Evolutionary conservation across 2,329 filamentous ascomycete genomes (phyloP), one percentile per base, ranked within the genome.

Genomic region (Xylaria sp.): DNA sequence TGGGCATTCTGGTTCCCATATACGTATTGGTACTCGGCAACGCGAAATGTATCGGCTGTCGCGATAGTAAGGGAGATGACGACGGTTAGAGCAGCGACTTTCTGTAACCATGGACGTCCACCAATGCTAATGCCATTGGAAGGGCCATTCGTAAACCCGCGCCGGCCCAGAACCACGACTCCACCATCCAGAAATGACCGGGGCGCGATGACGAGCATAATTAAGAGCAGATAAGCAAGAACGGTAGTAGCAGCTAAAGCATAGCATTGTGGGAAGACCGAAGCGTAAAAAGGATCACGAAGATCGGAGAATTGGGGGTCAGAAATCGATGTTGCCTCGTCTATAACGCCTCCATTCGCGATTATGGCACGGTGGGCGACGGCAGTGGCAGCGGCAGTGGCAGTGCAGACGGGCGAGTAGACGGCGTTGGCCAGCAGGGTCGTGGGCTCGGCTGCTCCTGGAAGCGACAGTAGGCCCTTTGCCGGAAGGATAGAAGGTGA

Each of bases 161-260:
- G 85, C 21, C 89, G 82, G 40, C 90, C 89, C 44, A 95, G 78
- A 54, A 94, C 88, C 41, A 93, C 90, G 44, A 90, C 85, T 19
- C 91, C 91, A 49, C 91, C 91, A 54, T 95, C 86, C 59, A 96
- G 87, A 71, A 94, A 96, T 2, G 94, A 96, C 47, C 93, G 86
- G n/a, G 93, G 93, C 0, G 92, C 96, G 65, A 97, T 92, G 68
- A 96, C 85, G 37, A 97, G 85, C 83, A 97, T 95, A 59, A 96
- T 90, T 63, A 97, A 88, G 43, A 97, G 84, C 69, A 95, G 89
- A 74, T 95, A 97, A 44, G 92, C 89, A 45, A 96, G 88, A 50
- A 96, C 89, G 0, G 92, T 97, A 17, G 91, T 91, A 16, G 92
- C 90, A 51, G 92, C 92, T 49, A 97, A 89, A 42, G 92, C 92